phyloP scores from a whole-genome alignment of 192 early-diverging fungal species.

The Coemansia sp. region DNA sequence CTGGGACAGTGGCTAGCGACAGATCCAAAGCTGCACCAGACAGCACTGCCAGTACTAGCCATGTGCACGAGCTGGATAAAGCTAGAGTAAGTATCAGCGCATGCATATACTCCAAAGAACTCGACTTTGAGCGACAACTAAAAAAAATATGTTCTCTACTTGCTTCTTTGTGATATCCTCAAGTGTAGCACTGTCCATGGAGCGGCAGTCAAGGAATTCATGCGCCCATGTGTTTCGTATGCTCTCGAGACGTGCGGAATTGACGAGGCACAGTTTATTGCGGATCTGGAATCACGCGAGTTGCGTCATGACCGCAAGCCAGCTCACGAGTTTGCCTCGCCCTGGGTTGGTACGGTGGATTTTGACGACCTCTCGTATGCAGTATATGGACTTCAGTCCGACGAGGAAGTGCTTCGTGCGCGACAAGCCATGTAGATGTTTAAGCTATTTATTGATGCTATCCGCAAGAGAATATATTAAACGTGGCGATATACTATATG shows the following conservation, averaged over 20 bases:
- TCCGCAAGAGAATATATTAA: neutral
- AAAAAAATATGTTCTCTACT: neutral
- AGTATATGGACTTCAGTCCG: constrained; percentile 44
- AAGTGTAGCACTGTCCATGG: constrained; percentile 16
- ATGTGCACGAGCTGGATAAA: constrained; percentile 44
- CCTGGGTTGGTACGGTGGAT: constrained; percentile 54
- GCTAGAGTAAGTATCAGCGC: constrained; percentile 6
- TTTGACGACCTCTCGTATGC: constrained; percentile 49
- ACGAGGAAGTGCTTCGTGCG: constrained; percentile 37
- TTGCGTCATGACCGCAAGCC: constrained; percentile 23
- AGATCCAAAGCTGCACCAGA: constrained; percentile 41
- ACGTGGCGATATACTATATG: neutral
- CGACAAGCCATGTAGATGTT: constrained; percentile 5
- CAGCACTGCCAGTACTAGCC: constrained; percentile 34
- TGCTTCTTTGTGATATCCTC: neutral
- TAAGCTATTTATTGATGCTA: neutral
- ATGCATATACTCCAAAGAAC: neutral
- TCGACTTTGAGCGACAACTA: neutral
- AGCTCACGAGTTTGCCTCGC: constrained; percentile 38
- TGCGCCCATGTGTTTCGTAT: constrained; percentile 45
- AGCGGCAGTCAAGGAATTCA: constrained; percentile 23
- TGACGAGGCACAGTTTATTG: constrained; percentile 33
- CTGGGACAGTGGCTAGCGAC: constrained; percentile 48
- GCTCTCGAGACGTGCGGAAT: constrained; percentile 50
- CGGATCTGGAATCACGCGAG: constrained; percentile 34